These are phyloP conservation scores for Discostella stelligeroides DNA, from an alignment of 108 stramenopile genomes.

Conservation along the genomic window DNA sequence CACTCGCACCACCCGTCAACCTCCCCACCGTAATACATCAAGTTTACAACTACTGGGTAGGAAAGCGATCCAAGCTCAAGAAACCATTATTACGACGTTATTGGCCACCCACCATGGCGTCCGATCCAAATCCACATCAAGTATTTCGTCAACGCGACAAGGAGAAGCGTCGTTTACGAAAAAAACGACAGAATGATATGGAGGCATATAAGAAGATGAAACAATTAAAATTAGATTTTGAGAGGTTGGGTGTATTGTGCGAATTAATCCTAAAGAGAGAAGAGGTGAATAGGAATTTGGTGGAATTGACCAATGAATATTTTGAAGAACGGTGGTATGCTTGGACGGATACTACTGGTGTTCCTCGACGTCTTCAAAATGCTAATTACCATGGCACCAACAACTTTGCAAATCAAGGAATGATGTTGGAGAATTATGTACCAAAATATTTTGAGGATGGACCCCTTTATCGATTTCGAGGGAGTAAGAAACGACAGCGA, in stretches of 20 bases:
- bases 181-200: conserved; percentile 92
- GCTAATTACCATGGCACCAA: conserved; percentile 16
- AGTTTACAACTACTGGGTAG: conserved; percentile 89
- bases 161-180: conserved; percentile 95
- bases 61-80: conserved; percentile 84
- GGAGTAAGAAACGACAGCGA: conserved; percentile 43
- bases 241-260: conserved; percentile 58
- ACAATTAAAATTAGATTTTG: conserved; percentile 83
- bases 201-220: conserved; percentile 90
- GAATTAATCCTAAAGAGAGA: conserved; percentile 75
- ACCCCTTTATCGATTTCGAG: conserved; percentile 32
- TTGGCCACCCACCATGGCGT: conserved; percentile 89
- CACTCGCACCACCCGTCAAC: conserved; percentile 46
- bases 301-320: conserved; percentile 65
- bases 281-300: conserved; percentile 53
- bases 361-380: conserved; percentile 46
- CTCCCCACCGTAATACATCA: conserved; percentile 62
- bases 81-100: conserved; percentile 89
- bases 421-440: conserved; percentile 32
- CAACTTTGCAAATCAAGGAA: no score
- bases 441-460: conserved; percentile 66
- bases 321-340: conserved; percentile 69
- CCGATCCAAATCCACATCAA: conserved; percentile 94
- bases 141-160: conserved; percentile 95
- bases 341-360: conserved; percentile 68